Conservation (phyloP, 2,329 filamentous ascomycete genomes). For the Trichoderma semiorbis region DNA sequence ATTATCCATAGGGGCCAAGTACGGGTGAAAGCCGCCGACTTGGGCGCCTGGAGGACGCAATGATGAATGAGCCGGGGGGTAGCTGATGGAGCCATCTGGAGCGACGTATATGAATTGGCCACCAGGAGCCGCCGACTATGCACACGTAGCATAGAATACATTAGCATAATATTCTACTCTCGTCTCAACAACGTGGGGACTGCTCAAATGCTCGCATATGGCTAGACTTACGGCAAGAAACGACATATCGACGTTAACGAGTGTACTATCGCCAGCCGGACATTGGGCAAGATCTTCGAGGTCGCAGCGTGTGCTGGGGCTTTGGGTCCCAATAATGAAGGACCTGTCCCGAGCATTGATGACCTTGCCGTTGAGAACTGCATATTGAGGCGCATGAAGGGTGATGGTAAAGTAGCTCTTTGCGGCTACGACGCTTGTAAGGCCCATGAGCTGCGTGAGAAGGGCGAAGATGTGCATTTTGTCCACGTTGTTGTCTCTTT, state of each 20-base stretch:
- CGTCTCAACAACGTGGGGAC: no score
- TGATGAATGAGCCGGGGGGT: constrained; percentile 53
- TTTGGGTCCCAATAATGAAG: constrained; percentile 29
- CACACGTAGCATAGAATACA: neutral
- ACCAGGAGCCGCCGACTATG: constrained; percentile 54
- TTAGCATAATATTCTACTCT: neutral
- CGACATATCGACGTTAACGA: constrained; percentile 30
- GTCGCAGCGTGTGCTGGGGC: constrained; percentile 28
- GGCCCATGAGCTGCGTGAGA: neutral
- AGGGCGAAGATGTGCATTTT: neutral
- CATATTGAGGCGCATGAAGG: constrained; percentile 24
- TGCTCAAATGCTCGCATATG: neutral
- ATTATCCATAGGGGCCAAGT: constrained; percentile 27
- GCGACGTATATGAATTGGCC: constrained; percentile 60
- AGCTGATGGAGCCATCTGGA: constrained; percentile 51
- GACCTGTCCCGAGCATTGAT: constrained; percentile 28
- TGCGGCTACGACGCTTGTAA: neutral
- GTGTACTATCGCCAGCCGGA: constrained; percentile 27
- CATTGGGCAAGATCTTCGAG: constrained; percentile 23
- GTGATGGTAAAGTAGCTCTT: constrained; percentile 28
- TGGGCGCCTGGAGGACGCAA: constrained; percentile 49
- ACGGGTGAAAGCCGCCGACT: constrained; percentile 44
- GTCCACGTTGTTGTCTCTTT: neutral
- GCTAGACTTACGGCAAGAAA: constrained; percentile 25
- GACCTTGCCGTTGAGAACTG: constrained; percentile 24